Percentiles rank a stretch among this genome's conserved stretches.
These are phyloP conservation scores for Fusarium irregulare DNA, from an alignment of 2,329 filamentous ascomycete genomes.

Conservation along the genomic window DNA sequence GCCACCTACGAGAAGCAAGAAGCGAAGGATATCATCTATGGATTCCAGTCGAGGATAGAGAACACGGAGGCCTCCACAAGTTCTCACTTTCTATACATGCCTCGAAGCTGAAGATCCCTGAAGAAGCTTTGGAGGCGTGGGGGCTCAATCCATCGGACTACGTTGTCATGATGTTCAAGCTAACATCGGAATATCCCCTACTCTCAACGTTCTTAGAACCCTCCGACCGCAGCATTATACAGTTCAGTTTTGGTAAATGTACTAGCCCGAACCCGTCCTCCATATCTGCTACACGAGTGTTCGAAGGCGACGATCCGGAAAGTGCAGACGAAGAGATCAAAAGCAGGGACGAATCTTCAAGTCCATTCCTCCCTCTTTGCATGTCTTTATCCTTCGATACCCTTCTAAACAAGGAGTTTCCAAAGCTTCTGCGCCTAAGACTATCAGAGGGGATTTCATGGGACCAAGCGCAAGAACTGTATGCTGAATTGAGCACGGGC, in stretches of 20 bases:
- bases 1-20: slow-evolving; percentile 65
- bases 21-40: slow-evolving; percentile 77
- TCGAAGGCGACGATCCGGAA: slow-evolving; percentile 9
- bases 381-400: slow-evolving; percentile 76
- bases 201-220: slow-evolving; percentile 64
- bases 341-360: slow-evolving; percentile 5
- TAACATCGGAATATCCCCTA: slow-evolving; percentile 69
- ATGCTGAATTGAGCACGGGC: slow-evolving; percentile 21
- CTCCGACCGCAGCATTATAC: slow-evolving; percentile 49
- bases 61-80: slow-evolving; percentile 54
- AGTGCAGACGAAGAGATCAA: not conserved
- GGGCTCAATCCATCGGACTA: slow-evolving; percentile 74
- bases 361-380: slow-evolving; percentile 62
- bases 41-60: slow-evolving; percentile 62
- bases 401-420: slow-evolving; percentile 70
- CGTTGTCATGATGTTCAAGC: slow-evolving; percentile 77
- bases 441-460: slow-evolving; percentile 66
- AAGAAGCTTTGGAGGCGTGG: slow-evolving; percentile 83
- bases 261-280: slow-evolving; percentile 77
- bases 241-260: slow-evolving; percentile 77
- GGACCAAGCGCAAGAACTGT: slow-evolving; percentile 55
- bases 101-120: slow-evolving; percentile 76
- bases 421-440: slow-evolving; percentile 71
- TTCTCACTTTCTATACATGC: slow-evolving; percentile 77
- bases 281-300: slow-evolving; percentile 58